Evolutionary conservation across 805 yeast genomes (phyloP).

Genomic region (Nakazawaea ambrosiae): DNA sequence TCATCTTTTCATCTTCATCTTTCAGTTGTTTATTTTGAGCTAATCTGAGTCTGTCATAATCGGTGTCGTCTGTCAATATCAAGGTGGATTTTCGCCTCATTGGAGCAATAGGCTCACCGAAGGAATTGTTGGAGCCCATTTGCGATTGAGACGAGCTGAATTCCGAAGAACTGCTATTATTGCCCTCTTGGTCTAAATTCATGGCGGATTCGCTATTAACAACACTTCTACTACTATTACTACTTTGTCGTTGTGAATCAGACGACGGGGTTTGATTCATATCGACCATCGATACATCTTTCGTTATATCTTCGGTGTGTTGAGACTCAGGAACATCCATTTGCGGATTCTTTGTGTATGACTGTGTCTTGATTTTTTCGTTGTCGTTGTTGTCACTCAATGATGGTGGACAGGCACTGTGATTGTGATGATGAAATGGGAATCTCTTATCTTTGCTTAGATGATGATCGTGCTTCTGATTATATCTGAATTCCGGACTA

Average conservation of each 20-base stretch:
- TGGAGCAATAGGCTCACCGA: constrained; percentile 18
- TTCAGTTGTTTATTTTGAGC: constrained; percentile 21
- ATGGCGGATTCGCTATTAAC: constrained; percentile 11
- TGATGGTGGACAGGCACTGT: neutral
- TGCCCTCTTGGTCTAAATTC: constrained; percentile 11
- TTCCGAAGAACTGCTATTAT: neutral
- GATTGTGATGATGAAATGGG: neutral
- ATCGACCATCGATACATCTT: constrained; percentile 30
- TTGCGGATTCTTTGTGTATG: neutral
- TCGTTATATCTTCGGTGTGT: constrained; percentile 13
- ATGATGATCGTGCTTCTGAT: neutral
- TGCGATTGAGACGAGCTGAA: constrained; percentile 7
- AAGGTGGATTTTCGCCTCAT: constrained; percentile 62
- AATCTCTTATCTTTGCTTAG: neutral
- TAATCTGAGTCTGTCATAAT: neutral
- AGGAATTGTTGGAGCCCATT: constrained; percentile 17
- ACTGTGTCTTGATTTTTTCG: neutral
- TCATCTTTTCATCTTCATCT: constrained; percentile 17
- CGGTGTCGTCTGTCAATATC: constrained; percentile 59
- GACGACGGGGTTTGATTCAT: constrained; percentile 12
- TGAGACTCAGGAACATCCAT: constrained; percentile 10
- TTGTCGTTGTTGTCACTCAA: neutral
- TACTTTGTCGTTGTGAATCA: neutral
- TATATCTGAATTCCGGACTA: too few species aligned
- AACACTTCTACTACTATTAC: too few species aligned